Percentiles rank a stretch among this genome's conserved stretches.
These are phyloP conservation scores for Beauveria rudraprayagi DNA, from an alignment of 2,329 filamentous ascomycete species.

Conservation along the genomic window DNA sequence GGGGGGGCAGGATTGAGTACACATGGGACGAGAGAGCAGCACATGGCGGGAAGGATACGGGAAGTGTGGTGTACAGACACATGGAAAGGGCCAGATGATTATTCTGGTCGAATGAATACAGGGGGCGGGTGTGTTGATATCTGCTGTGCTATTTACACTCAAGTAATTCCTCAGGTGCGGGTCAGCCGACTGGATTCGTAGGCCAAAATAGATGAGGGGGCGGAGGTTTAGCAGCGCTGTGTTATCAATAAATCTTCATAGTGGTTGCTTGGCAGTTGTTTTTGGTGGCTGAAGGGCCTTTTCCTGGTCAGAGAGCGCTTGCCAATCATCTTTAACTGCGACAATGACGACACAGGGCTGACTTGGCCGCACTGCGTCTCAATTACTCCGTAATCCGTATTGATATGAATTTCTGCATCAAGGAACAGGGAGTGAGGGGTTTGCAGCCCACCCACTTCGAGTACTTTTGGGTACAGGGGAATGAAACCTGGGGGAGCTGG, in stretches of 20 bases:
- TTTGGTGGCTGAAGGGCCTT: background rate
- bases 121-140: no score
- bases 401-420: no score
- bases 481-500: no score
- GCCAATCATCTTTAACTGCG: background rate
- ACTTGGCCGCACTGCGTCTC: background rate
- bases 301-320: background rate
- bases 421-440: background rate
- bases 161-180: no score
- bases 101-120: no score
- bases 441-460: no score
- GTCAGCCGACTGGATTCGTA: no score
- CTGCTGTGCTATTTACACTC: no score
- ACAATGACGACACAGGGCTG: background rate
- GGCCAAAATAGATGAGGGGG: no score
- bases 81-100: background rate
- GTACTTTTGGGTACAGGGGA: no score
- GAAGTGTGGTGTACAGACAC: background rate
- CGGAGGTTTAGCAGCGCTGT: background rate
- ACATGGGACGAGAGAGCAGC: background rate
- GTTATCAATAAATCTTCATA: no score
- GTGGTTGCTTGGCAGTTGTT: no score
- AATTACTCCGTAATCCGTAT: background rate
- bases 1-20: background rate
- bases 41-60: background rate